Conservation (phyloP, 2,329 filamentous ascomycete genomes). For the Fusarium sp. region DNA sequence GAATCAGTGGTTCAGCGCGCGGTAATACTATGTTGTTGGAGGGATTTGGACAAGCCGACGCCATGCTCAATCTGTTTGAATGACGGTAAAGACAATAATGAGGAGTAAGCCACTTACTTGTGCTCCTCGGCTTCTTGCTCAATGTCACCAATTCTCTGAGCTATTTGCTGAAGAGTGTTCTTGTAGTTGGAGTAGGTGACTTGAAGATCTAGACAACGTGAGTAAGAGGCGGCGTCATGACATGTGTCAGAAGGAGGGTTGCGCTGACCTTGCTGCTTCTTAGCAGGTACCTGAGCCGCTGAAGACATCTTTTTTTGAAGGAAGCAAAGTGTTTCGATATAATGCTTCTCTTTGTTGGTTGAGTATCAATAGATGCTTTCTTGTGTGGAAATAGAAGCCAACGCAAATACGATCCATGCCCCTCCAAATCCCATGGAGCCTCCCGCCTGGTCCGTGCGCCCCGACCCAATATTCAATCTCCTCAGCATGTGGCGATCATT, state of each 20-base stretch:
- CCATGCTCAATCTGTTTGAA: constrained; percentile 23
- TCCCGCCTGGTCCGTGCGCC: constrained; percentile 47
- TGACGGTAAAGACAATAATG: constrained; percentile 3
- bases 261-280: constrained; percentile 78
- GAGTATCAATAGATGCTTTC: constrained; percentile 21
- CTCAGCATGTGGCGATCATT: constrained; percentile 23
- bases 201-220: constrained; percentile 73
- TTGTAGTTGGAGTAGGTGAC: constrained; percentile 82
- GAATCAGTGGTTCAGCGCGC: constrained; percentile 52
- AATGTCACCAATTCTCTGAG: constrained; percentile 95
- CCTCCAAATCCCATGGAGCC: constrained; percentile 37
- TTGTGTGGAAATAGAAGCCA: constrained; percentile 15
- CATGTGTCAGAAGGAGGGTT: background rate
- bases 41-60: constrained; percentile 22
- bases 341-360: constrained; percentile 1
- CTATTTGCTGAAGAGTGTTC: constrained; percentile 86
- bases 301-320: constrained; percentile 57
- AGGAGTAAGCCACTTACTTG: constrained; percentile 72
- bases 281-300: constrained; percentile 62
- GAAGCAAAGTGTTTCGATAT: background rate
- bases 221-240: constrained; percentile 18
- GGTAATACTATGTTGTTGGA: constrained; percentile 11
- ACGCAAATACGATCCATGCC: constrained; percentile 21
- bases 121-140: constrained; percentile 98
- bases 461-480: constrained; percentile 21